A percentile compares a stretch with the other conserved stretches of the same genome.
Conservation (phyloP, 2,329 filamentous ascomycete species). For the Cyphellophora attinorum region DNA sequence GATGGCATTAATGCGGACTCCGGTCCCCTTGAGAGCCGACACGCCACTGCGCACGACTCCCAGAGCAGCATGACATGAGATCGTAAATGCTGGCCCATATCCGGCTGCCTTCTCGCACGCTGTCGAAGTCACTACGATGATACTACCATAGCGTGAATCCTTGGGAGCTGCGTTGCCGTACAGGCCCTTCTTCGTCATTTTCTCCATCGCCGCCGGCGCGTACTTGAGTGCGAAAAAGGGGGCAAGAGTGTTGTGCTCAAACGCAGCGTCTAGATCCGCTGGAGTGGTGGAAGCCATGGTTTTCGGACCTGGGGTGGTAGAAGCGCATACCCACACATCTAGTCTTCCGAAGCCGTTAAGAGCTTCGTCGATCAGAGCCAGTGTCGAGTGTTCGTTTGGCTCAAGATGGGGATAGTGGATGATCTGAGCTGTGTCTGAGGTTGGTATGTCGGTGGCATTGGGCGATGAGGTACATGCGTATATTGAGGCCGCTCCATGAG, state of each 20-base stretch:
- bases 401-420: conserved; percentile 53
- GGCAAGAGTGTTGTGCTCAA: conserved; percentile 52
- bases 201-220: conserved; percentile 54
- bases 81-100: conserved; percentile 53
- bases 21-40: conserved; percentile 19
- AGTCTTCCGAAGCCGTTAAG: conserved; percentile 51
- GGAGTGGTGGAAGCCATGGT: conserved; percentile 49
- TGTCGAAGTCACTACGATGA: conserved; percentile 51
- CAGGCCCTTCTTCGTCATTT: conserved; percentile 42
- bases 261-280: conserved; percentile 45
- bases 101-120: conserved; percentile 49
- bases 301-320: conserved; percentile 48
- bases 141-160: conserved; percentile 50
- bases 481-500: conserved; percentile 55
- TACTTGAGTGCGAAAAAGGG: conserved; percentile 59
- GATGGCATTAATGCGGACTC: conserved; percentile 22
- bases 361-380: conserved; percentile 53
- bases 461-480: conserved; percentile 29
- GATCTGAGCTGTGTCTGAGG: conserved; percentile 40
- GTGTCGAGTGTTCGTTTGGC: conserved; percentile 50
- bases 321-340: conserved; percentile 52
- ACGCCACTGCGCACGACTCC: conserved; percentile 42
- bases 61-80: conserved; percentile 50
- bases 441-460: conserved; percentile 11
- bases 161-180: conserved; percentile 56